Evolutionary conservation across 306 rosid genomes (phyloP).

Genomic region (Hippophae tibetana): DNA sequence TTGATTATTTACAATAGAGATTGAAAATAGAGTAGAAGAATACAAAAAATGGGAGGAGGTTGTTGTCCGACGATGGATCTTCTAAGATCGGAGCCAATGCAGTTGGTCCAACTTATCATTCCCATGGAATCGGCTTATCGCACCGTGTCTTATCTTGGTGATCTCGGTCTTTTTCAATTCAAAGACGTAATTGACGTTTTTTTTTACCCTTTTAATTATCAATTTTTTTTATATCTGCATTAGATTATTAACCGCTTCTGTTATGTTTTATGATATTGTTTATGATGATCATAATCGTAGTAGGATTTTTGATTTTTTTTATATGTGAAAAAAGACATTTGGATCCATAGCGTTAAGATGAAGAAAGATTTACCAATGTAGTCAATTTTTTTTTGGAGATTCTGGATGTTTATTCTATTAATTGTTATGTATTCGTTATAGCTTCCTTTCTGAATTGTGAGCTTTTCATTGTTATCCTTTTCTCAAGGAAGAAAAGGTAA

Average conservation of each 20-base stretch:
- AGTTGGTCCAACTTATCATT: slow-evolving; percentile 69
- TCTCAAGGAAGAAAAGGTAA: background rate
- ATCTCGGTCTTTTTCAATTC: slow-evolving; percentile 78
- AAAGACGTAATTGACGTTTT: slow-evolving; percentile 38
- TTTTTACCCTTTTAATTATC: background rate
- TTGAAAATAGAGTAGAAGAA: background rate
- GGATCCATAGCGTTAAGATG: too few species aligned
- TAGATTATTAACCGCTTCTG: background rate
- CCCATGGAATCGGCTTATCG: slow-evolving; percentile 61
- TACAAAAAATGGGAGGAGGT: slow-evolving; percentile 13
- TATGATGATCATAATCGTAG: too few species aligned
- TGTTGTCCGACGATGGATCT: slow-evolving; percentile 52
- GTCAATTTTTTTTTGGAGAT: too few species aligned
- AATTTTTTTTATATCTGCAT: background rate
- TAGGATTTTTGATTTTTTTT: too few species aligned
- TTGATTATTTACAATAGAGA: background rate
- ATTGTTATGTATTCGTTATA: background rate
- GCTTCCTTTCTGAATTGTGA: background rate
- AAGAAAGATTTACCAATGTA: too few species aligned
- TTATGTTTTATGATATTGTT: background rate
- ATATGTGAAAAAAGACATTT: too few species aligned
- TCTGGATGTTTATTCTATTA: background rate
- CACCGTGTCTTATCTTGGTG: slow-evolving; percentile 60
- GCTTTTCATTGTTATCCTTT: too few species aligned
- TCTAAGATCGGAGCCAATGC: slow-evolving; percentile 86